Conservation (phyloP, 2,329 filamentous ascomycete genomes). For the Talaromyces verruculosus region DNA sequence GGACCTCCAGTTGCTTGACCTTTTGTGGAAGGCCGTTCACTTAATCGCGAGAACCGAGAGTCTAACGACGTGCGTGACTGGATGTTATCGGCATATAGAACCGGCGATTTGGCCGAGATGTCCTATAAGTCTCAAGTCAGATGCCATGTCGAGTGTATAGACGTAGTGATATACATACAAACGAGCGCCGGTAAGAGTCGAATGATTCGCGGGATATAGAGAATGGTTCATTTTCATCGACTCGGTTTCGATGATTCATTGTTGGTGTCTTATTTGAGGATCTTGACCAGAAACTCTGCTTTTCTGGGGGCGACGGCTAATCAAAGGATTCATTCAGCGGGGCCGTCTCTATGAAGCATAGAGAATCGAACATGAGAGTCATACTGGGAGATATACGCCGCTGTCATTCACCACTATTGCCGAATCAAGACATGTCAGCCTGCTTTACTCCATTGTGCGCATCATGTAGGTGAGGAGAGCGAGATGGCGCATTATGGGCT, state of each 20-base stretch:
- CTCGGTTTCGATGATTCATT: constrained; percentile 61
- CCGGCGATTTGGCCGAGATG: constrained; percentile 81
- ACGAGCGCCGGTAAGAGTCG: constrained; percentile 92
- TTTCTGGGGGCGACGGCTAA: constrained; percentile 85
- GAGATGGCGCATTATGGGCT: not conserved
- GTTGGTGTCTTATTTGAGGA: constrained; percentile 51
- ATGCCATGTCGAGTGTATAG: constrained; percentile 2
- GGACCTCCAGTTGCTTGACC: constrained; percentile 60
- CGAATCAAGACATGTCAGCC: constrained; percentile 29
- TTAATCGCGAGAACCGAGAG: constrained; percentile 64
- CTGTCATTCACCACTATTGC: constrained; percentile 86
- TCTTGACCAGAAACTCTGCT: constrained; percentile 72
- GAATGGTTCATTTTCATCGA: constrained; percentile 86
- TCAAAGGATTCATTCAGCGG: constrained; percentile 13
- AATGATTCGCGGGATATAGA: constrained; percentile 96
- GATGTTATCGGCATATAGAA: constrained; percentile 59
- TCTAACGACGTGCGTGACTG: constrained; percentile 78
- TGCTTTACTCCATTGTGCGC: not conserved
- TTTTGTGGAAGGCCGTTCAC: constrained; percentile 62
- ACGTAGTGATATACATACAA: constrained; percentile 60
- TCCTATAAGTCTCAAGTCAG: constrained; percentile 59
- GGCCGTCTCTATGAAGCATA: not conserved
- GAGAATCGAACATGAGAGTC: constrained; percentile 29
- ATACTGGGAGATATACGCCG: constrained; percentile 88
- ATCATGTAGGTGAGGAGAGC: not conserved